Evolutionary conservation across 1,284 basidiomycete genomes (phyloP), one percentile per base, ranked within the genome.

Genomic region (Ceratobasidium sp.): DNA sequence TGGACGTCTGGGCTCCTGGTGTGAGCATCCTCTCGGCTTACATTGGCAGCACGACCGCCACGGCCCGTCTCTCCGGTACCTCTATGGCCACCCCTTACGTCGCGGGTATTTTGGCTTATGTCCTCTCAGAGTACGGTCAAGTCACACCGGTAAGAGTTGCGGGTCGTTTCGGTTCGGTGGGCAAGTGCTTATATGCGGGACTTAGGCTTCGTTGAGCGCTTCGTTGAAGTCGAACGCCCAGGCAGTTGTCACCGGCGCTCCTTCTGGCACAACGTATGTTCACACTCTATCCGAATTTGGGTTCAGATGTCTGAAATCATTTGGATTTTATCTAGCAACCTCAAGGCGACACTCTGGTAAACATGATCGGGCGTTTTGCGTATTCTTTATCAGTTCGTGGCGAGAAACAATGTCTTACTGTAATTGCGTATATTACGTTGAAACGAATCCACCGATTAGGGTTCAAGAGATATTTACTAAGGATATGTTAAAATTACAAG

Each of bases 281-380:
- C 78, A 85, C 89, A 82, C 83, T 87, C 75, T 19, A 33, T 7
- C 9, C n/a, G n/a, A 6, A 7, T 8, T 27, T 4, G 6, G 33
- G 2, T 50, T 15, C n/a, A 1, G 53, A 14, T 5, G 41, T 11
- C 19, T 44, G 31, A 33, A 29, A 41, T 11, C 36, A 36, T 2
- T 19, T 45, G 15, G 22, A 8, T 15, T 33, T 14, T 8, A 15
- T 44, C 17, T 31, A 71, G 66, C n/a, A 71, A 71, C 44, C 66
- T 71, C 41, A 71, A 71, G 44, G 66, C 66, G 17, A 9, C 9
- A 15, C 36, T 45, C 29, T 71, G 66, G 66, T 71, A 59, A 45
- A 54, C 22, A 4, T 11, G 36, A 11, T 41, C 6, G 11, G 36
- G 36, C 36, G 36, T 41, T 41, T 41, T 11, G 36, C 6, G 36